phyloP scores from a whole-genome alignment of 2,329 filamentous ascomycete genomes.

The Purpureocillium takamizusanense region DNA sequence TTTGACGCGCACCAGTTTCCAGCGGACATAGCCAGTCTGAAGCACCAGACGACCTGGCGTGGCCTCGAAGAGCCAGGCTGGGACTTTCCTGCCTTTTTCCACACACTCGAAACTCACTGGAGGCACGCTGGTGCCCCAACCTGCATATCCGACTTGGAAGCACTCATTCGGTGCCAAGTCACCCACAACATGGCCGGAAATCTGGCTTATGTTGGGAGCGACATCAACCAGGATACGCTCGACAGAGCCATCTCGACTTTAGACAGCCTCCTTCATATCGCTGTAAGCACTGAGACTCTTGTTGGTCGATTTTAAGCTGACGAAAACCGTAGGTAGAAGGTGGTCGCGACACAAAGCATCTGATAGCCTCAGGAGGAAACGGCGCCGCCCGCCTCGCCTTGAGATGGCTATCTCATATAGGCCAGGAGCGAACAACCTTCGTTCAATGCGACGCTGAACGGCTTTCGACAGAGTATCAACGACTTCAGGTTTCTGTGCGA shows the following conservation, averaged over 20 bases:
- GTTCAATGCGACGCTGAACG: neutral
- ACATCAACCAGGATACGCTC: conserved; percentile 4
- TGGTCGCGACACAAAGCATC: conserved; percentile 7
- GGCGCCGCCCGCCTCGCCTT: conserved; percentile 10
- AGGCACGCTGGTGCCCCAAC: neutral
- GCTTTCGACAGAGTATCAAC: conserved; percentile 5
- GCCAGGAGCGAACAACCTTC: conserved; percentile 16
- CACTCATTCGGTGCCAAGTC: conserved; percentile 11
- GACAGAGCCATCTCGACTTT: conserved; percentile 11
- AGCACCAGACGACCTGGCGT: conserved; percentile 16
- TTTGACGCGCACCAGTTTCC: conserved; percentile 16
- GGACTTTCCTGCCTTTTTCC: conserved; percentile 2
- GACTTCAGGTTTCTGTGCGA: conserved; percentile 10
- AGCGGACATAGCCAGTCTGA: conserved; percentile 5
- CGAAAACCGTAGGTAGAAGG: neutral
- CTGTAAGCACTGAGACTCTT: conserved; percentile 1
- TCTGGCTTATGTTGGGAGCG: conserved; percentile 18
- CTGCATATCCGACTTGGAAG: conserved; percentile 5
- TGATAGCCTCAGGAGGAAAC: conserved; percentile 12
- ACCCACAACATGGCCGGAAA: conserved; percentile 17
- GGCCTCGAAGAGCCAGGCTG: conserved; percentile 9
- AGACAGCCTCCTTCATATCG: conserved; percentile 7
- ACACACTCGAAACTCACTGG: neutral
- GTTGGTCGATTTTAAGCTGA: neutral
- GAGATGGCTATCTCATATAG: conserved; percentile 16